Evolutionary conservation across 2,329 filamentous ascomycete species (phyloP).

Genomic region (Fusarium setosum): DNA sequence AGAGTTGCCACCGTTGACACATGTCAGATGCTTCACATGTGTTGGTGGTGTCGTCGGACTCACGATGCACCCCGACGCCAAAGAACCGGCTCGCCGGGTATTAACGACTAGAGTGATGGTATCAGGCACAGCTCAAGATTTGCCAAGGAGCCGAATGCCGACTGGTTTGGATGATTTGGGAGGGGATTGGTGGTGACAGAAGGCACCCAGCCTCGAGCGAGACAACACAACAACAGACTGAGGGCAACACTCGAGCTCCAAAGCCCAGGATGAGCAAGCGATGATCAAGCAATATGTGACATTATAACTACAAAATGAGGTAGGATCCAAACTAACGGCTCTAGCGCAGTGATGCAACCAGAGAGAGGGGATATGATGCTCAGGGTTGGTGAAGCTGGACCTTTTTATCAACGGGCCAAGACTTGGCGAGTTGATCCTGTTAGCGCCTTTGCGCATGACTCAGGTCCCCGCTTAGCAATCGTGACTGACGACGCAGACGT

Average conservation of each 20-base stretch:
- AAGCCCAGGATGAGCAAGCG: slow-evolving; percentile 18
- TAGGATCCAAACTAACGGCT: slow-evolving; percentile 13
- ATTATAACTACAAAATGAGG: slow-evolving; percentile 19
- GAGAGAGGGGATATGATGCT: slow-evolving; percentile 26
- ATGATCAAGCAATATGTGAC: slow-evolving; percentile 14
- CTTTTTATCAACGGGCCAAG: slow-evolving; percentile 9
- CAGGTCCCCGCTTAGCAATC: slow-evolving; percentile 27
- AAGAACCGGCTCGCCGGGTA: neutral
- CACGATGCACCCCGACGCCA: neutral
- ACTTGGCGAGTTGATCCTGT: slow-evolving; percentile 26
- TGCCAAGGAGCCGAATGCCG: slow-evolving; percentile 27
- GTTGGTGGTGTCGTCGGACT: slow-evolving; percentile 2
- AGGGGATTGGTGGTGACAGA: slow-evolving; percentile 3
- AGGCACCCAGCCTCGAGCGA: neutral
- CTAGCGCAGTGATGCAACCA: slow-evolving; percentile 17
- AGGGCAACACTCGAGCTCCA: neutral
- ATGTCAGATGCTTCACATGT: slow-evolving; percentile 9
- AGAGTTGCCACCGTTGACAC: slow-evolving; percentile 11
- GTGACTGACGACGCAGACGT: slow-evolving; percentile 14
- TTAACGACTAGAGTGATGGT: slow-evolving; percentile 4
- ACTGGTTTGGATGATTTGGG: slow-evolving; percentile 27
- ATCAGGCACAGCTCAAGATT: slow-evolving; percentile 15
- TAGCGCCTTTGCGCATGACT: slow-evolving; percentile 32
- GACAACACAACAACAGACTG: neutral
- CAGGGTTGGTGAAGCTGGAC: neutral